These are phyloP conservation scores for Saprolegnia diclina DNA, from an alignment of 352 stramenopile genomes.

Conservation along the genomic window DNA sequence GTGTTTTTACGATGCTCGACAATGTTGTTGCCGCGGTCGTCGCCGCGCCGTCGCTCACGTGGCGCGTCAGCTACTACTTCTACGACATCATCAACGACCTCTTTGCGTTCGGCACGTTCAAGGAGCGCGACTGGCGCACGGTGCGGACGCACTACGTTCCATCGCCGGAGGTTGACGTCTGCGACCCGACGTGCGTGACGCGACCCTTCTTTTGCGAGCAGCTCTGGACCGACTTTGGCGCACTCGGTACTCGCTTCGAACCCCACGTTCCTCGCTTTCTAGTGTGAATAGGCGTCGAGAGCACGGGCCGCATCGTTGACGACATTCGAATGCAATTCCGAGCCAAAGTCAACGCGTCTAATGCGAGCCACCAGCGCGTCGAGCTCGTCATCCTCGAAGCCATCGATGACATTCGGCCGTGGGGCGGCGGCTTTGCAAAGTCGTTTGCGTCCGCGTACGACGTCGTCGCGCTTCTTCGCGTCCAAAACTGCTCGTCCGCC, in stretches of 20 bases:
- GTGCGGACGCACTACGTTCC: constrained; percentile 3
- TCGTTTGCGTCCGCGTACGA: background rate
- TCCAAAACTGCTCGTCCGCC: background rate
- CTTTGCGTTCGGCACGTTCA: constrained; percentile 2
- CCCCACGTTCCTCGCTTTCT: background rate
- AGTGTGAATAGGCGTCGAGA: background rate
- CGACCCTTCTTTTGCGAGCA: constrained; percentile 10
- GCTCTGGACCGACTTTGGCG: constrained; percentile 9
- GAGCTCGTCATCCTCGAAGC: background rate
- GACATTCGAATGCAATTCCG: background rate
- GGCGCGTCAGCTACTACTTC: constrained; percentile 10
- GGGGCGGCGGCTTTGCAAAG: background rate
- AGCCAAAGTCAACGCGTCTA: background rate
- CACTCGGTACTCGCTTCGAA: background rate
- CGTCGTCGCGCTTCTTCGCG: background rate
- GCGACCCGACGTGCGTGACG: background rate
- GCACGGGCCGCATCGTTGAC: background rate
- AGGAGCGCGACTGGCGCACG: background rate
- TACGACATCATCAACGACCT: constrained; percentile 15
- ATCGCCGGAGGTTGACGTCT: background rate
- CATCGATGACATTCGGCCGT: constrained; percentile 7
- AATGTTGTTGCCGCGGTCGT: background rate
- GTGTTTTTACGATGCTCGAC: background rate
- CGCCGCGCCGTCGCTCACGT: background rate
- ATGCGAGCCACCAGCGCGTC: background rate